phyloP scores from a whole-genome alignment of 2,329 filamentous ascomycete species.

The Penicillium oxalicum region DNA sequence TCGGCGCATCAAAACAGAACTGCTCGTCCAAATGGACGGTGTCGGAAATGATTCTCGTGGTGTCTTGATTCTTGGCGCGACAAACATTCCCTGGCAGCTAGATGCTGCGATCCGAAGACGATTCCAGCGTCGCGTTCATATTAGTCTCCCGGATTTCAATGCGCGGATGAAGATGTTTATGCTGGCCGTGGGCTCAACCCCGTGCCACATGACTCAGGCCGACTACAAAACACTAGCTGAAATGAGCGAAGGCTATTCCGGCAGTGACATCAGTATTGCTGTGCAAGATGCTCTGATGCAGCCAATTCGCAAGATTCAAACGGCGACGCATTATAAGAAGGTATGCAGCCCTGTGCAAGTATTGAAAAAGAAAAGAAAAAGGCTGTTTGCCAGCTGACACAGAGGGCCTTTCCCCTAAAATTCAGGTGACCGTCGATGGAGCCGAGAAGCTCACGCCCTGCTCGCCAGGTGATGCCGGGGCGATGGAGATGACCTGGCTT shows the following conservation, averaged over 20 bases:
- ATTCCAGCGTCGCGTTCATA: conserved; percentile 94
- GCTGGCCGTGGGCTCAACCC: conserved; percentile 85
- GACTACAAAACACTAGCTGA: conserved; percentile 77
- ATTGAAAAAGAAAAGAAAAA: too few relatives aligned
- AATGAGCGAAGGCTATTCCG: conserved; percentile 88
- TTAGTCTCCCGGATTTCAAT: conserved; percentile 79
- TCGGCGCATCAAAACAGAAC: conserved; percentile 94
- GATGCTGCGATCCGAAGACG: conserved; percentile 92
- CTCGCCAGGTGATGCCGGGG: conserved; percentile 80
- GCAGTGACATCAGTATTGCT: conserved; percentile 90
- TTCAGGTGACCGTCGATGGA: conserved; percentile 64
- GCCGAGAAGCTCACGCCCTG: conserved; percentile 66
- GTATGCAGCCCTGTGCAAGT: conserved; percentile 42
- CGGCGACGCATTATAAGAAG: conserved; percentile 95
- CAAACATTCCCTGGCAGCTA: conserved; percentile 98
- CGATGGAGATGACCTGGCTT: conserved; percentile 90
- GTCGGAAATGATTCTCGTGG: conserved; percentile 93
- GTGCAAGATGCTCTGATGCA: conserved; percentile 98
- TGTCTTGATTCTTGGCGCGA: conserved; percentile 89
- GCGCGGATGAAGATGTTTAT: conserved; percentile 95
- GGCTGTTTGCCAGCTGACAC: not conserved
- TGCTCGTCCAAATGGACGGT: conserved; percentile 98
- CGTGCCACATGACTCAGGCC: conserved; percentile 69
- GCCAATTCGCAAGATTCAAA: conserved; percentile 92
- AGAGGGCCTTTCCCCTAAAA: not conserved